Percentiles rank a stretch among this genome's conserved stretches.
Evolutionary conservation across 2,329 filamentous ascomycete species (phyloP).

Genomic region (Sclerotinia subarctica): DNA sequence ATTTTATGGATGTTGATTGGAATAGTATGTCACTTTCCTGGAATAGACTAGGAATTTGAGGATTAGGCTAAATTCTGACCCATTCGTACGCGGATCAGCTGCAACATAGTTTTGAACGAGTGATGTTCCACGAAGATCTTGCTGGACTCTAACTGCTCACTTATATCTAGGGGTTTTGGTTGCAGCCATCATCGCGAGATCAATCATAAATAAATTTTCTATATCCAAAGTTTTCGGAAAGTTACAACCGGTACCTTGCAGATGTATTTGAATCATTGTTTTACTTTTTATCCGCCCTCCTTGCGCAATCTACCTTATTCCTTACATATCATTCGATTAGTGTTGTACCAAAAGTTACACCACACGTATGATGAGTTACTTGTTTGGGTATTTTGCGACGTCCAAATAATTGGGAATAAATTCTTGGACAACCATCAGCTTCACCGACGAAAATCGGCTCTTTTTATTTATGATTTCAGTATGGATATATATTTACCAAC

Average conservation of each 20-base stretch:
- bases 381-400: neutral
- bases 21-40: neutral
- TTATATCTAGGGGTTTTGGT: neutral
- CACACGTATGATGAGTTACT: neutral
- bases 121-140: neutral
- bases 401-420: neutral
- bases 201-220: neutral
- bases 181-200: neutral
- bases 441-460: neutral
- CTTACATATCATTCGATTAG: slow-evolving; percentile 11
- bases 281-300: neutral
- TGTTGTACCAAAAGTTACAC: neutral
- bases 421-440: neutral
- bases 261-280: slow-evolving; percentile 8
- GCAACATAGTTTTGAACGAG: neutral
- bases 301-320: neutral
- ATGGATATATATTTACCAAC: neutral
- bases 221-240: neutral
- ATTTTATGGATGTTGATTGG: slow-evolving; percentile 14
- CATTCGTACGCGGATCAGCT: neutral
- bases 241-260: neutral
- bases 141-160: neutral
- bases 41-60: neutral
- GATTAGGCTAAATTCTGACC: neutral
- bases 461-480: neutral